A percentile compares a stretch with the other conserved stretches of the same genome.
phyloP scores from a whole-genome alignment of 2,329 filamentous ascomycete species.

The Ceratocystis alfenasii region DNA sequence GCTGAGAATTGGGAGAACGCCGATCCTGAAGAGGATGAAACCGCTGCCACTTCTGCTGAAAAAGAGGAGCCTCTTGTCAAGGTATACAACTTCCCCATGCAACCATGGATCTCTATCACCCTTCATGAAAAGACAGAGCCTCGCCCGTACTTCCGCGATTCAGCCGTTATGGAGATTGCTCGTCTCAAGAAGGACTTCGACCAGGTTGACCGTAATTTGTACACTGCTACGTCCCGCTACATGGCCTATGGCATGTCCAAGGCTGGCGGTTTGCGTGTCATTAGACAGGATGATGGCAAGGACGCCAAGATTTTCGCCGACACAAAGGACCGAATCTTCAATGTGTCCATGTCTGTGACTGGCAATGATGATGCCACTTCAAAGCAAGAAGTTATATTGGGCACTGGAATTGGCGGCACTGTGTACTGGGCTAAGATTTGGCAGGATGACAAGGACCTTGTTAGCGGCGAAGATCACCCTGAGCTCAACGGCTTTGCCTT shows the following conservation, averaged over 20 bases:
- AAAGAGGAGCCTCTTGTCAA: slow-evolving; percentile 38
- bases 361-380: slow-evolving; percentile 18
- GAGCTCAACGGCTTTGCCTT: slow-evolving; percentile 82
- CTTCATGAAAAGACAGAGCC: slow-evolving; percentile 49
- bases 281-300: slow-evolving; percentile 83
- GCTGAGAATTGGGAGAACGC: slow-evolving; percentile 90
- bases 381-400: slow-evolving; percentile 70
- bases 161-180: slow-evolving; percentile 82
- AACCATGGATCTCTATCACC: slow-evolving; percentile 83
- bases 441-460: slow-evolving; percentile 57
- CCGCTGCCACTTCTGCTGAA: slow-evolving; percentile 38
- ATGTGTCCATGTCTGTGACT: slow-evolving; percentile 68
- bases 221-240: slow-evolving; percentile 77
- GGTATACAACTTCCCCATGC: slow-evolving; percentile 94
- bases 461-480: slow-evolving; percentile 64
- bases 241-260: slow-evolving; percentile 93
- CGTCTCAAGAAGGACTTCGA: slow-evolving; percentile 96
- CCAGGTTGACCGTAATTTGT: slow-evolving; percentile 87
- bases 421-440: slow-evolving; percentile 90
- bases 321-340: slow-evolving; percentile 88
- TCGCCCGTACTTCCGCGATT: slow-evolving; percentile 57
- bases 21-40: slow-evolving; percentile 57
- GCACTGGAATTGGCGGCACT: slow-evolving; percentile 84
- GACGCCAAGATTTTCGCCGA: slow-evolving; percentile 87
- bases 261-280: slow-evolving; percentile 82